Evolutionary conservation across 139 green algal species (phyloP), one percentile per base, ranked within the genome.

Genomic region (Chlamydomonas applanata): DNA sequence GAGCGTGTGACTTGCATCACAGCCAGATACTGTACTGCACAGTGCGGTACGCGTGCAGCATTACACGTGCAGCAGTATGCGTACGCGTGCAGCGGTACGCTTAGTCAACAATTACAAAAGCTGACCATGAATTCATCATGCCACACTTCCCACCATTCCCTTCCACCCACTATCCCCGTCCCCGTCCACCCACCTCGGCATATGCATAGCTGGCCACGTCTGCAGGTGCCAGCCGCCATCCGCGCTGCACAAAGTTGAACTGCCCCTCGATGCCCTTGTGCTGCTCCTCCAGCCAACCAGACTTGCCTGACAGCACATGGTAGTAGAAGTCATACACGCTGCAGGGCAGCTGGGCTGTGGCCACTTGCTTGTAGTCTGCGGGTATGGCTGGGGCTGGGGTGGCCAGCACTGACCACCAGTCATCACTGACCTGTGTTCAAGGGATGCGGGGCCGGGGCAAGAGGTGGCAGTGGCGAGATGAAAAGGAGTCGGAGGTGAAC

Each of bases 241-340:
- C 59, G 17, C 59, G 24, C n/a, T 35, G 30, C 24, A 66, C 25
- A 66, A 66, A 66, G 59, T 66, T 30, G 30, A 40, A 66, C 59
- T 66, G 59, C 25, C 30, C n/a, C 59, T 66, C 59, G 4, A 35
- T 35, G n/a, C 30, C 59, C 30, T 40, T 66, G 25, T 66, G 59
- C 59, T 66, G 59, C n/a, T 66, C 30, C 11, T 30, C n/a, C 59
- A 66, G 29, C n/a, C 29, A 66, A 16, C n/a, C 9, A 22, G 59
- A 66, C 59, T 66, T 7, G 3, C 59, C 59, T 3, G n/a, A 36
- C n/a, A 66, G 29, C n/a, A 66, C 29, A 34, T 30, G 59, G 24
- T 66, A 19, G n/a, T 66, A 66, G 59, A 66, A 66, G 11, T 66
- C 59, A 22, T 66, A 30, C 25, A 66, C 59, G 30, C 59, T 66